Base-by-base conservation (phyloP, 2,329 filamentous ascomycete genomes). In the Orbilia ellipsospora region DNA sequence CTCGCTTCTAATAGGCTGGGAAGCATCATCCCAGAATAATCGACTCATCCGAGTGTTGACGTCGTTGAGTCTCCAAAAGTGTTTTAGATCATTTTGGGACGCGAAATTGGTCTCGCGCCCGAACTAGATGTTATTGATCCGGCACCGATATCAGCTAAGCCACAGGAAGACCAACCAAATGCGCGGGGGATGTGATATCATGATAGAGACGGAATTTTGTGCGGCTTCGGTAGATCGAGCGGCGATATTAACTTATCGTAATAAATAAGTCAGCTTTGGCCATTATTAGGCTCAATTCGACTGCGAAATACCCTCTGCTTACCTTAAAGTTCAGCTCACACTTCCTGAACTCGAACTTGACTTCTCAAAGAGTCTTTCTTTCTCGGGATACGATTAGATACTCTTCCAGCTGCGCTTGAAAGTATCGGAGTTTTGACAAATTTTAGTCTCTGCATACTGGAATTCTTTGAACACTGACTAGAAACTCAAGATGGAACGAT, bases 31-130 rank as follows among this genome's bases (percentile, higher is more conserved):
- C 26, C 23, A 23, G n/a, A 40, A 31, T 6, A 15, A 18, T 18
- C 26, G 3, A 48, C 18, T 7, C 31, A 7, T 48, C 16, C 18
- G 15, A 56, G 57, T 68, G 63, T 68, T 74, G 70, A 74, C 70
- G 70, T 74, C 57, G 70, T 60, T 42, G 70, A 74, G 26, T 64
- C 50, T 44, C 50, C 45, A 31, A 51, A 74, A 68, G 6, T 20
- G 52, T 63, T 51, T 44, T 70, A 70, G 57, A 52, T n/a, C 18
- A 13, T 13, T 36, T 48, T 18, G 23, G 23, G 23, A 23, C 23
- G 23, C 23, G 23, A 23, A 23, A 23, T 48, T 48, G 44, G 15
- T 15, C 13, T 6, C 15, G 13, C 13, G 5, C 6, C 16, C 15
- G 44, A 5, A 7, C 44, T 18, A 48, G 44, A 18, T 3, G 44